These are phyloP conservation scores for Xylariaceae sp. DNA, from an alignment of 2,329 filamentous ascomycete genomes.

Conservation along the genomic window DNA sequence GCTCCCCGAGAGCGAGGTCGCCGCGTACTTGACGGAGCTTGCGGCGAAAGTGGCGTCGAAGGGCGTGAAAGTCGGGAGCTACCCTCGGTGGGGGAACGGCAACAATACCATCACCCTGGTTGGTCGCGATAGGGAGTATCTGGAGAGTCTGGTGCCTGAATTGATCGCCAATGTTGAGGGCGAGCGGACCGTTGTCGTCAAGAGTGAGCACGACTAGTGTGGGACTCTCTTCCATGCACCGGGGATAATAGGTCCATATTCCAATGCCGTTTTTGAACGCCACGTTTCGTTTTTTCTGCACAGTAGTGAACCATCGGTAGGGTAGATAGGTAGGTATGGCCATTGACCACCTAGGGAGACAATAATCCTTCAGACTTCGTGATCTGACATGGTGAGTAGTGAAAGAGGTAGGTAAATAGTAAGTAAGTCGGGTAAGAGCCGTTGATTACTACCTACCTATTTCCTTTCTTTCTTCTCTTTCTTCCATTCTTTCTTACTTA, in stretches of 20 bases:
- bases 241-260: background rate
- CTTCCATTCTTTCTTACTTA: no score
- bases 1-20: slow-evolving; percentile 77
- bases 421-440: no score
- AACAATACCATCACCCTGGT: slow-evolving; percentile 89
- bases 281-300: no score
- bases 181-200: slow-evolving; percentile 55
- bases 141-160: slow-evolving; percentile 74
- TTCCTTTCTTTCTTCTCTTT: no score
- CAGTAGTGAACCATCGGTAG: no score
- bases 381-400: no score
- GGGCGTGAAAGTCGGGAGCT: slow-evolving; percentile 91
- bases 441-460: no score
- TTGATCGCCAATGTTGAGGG: slow-evolving; percentile 74
- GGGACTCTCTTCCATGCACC: slow-evolving; percentile 2
- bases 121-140: slow-evolving; percentile 64
- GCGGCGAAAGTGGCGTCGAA: slow-evolving; percentile 65
- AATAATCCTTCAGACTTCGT: no score
- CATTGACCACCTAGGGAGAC: no score
- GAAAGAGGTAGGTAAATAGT: no score
- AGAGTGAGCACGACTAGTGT: slow-evolving; percentile 62
- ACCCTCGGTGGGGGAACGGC: slow-evolving; percentile 85
- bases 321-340: no score
- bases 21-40: slow-evolving; percentile 74
- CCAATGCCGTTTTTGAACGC: no score